Evolutionary conservation across 2,329 filamentous ascomycete species (phyloP).

Genomic region (Calonectria henricotiae): DNA sequence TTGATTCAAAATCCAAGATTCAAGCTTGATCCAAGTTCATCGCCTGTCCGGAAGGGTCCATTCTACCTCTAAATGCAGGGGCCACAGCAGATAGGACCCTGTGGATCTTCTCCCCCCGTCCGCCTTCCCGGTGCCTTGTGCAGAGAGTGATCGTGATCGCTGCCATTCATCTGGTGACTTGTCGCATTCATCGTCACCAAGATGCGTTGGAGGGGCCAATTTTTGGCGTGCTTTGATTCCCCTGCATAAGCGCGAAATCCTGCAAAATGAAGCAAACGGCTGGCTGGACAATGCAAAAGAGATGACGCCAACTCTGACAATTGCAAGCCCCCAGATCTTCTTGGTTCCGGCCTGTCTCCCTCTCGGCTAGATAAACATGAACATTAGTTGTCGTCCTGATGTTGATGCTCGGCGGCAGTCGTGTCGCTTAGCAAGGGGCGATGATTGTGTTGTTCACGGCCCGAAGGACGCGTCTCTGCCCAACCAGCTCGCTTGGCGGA

Average conservation of each 20-base stretch:
- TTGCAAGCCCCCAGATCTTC: neutral
- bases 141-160: neutral
- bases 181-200: slow-evolving; percentile 1
- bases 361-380: slow-evolving; percentile 12
- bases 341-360: neutral
- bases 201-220: neutral
- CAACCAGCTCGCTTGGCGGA: neutral
- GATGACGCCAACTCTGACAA: neutral
- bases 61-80: slow-evolving; percentile 6
- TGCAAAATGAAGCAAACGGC: slow-evolving; percentile 18
- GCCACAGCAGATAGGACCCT: slow-evolving; percentile 3
- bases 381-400: neutral
- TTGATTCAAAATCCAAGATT: slow-evolving; percentile 19
- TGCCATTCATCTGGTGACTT: slow-evolving; percentile 19
- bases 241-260: slow-evolving; percentile 23
- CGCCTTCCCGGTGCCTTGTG: neutral
- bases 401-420: neutral
- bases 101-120: neutral
- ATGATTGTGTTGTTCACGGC: neutral
- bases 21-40: slow-evolving; percentile 22
- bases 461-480: slow-evolving; percentile 22
- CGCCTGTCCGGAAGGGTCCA: neutral
- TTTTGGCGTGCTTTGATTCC: slow-evolving; percentile 18
- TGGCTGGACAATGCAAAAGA: neutral
- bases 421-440: slow-evolving; percentile 3